phyloP scores from a whole-genome alignment of 2,329 filamentous ascomycete species.

The Aspergillus versicolor region DNA sequence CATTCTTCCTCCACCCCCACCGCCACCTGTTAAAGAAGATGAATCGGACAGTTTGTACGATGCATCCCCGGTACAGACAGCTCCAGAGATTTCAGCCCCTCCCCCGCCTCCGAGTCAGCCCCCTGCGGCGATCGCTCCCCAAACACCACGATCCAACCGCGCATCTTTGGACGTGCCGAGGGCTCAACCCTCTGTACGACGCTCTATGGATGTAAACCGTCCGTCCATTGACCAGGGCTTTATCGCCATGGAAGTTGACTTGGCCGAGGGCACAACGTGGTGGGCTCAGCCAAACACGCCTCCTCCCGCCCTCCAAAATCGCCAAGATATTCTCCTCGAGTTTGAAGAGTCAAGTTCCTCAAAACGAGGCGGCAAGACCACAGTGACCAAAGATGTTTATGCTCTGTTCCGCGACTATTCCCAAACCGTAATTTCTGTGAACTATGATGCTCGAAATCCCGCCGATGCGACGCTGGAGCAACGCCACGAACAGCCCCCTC shows the following conservation, averaged over 20 bases:
- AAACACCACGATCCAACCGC: constrained; percentile 47
- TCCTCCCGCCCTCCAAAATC: constrained; percentile 77
- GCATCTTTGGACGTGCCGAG: constrained; percentile 67
- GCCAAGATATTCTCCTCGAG: constrained; percentile 80
- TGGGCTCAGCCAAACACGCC: constrained; percentile 79
- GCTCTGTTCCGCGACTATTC: constrained; percentile 96
- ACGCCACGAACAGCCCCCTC: constrained; percentile 79
- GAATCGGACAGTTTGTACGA: constrained; percentile 50
- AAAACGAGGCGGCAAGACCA: constrained; percentile 68
- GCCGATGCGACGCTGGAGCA: constrained; percentile 76
- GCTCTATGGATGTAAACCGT: constrained; percentile 73
- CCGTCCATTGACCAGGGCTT: constrained; percentile 76
- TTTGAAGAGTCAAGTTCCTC: constrained; percentile 72
- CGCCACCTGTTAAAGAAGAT: constrained; percentile 30
- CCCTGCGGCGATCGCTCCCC: constrained; percentile 43
- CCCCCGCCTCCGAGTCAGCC: constrained; percentile 38
- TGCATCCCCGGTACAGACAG: constrained; percentile 40
- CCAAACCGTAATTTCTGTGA: constrained; percentile 81
- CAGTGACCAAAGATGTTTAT: constrained; percentile 76
- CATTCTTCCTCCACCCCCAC: constrained; percentile 24
- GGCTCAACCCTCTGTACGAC: constrained; percentile 48
- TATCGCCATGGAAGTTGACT: constrained; percentile 84
- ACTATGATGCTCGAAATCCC: constrained; percentile 73
- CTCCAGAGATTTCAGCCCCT: constrained; percentile 36
- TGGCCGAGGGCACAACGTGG: constrained; percentile 74